Base-by-base conservation (phyloP, 371 early-diverging fungal species). In the Mortierella sp. region DNA sequence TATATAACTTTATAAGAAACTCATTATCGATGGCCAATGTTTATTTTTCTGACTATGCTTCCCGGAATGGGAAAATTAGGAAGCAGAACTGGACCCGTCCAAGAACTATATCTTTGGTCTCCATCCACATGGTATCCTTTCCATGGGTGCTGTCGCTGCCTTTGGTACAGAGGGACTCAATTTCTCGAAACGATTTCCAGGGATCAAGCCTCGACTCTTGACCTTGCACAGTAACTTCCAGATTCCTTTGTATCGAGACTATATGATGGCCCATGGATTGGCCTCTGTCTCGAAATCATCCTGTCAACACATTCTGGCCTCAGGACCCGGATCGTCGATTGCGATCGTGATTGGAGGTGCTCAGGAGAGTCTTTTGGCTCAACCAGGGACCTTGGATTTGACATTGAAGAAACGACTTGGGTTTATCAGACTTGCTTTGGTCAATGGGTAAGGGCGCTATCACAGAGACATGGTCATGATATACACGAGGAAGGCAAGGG, bases 121-220 rank as follows among this genome's bases (percentile, higher is more conserved):
- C 64, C 92, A 93, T 60, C 95, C 95, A 26, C 95, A 94, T 61
- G 95, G 96, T 14, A 92, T 97, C 60, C 90, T 96, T 62, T 88
- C 90, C 12, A 85, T 94, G 71, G 96, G 96, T 3, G 94, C 95
- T 0, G 91, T 91, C 68, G 85, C 90, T 44, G 91, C 92, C 57
- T 95, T 96, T 88, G 94, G 86, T 7, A 95, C 92, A 15, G 90
- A 92, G 72, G 89, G 89, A 0, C 89, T 88, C 37, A 82, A 88
- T 1, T 85, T 94, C 52, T 90, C 91, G 7, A 81, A 88, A 50
- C 62, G 84, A 16, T 88, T 92, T 48, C 91, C 92, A 1, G 95
- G 94, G 4, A 84, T 94, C 56, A 76, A 79, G 7, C 82, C 91
- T 57, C 86, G 85, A 2, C 72, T 91, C 16, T 72, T 92, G 65